These are phyloP conservation scores for Asterochloris sp. DNA, from an alignment of 139 green algal species.

Conservation along the genomic window DNA sequence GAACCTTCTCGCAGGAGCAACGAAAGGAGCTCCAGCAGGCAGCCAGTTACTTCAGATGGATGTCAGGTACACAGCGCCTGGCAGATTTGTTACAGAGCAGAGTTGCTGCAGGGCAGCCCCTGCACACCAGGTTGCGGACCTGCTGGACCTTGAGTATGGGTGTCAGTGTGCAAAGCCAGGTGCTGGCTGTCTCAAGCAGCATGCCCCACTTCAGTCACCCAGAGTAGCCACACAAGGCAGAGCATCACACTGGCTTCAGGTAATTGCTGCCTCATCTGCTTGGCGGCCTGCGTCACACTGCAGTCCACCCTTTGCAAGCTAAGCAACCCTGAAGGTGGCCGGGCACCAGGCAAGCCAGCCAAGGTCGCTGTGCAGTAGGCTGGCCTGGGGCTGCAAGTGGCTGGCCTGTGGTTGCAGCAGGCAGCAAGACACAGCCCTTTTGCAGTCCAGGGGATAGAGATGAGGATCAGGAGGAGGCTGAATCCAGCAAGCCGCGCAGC, in stretches of 20 bases:
- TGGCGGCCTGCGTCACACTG: too few species aligned
- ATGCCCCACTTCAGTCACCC: neutral
- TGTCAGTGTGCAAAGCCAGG: neutral
- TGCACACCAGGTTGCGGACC: neutral
- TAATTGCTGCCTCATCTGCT: too few species aligned
- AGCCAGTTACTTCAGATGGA: neutral
- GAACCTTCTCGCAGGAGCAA: conserved; percentile 3
- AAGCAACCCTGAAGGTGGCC: too few species aligned
- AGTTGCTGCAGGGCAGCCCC: neutral
- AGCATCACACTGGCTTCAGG: too few species aligned
- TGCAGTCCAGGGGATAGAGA: neutral
- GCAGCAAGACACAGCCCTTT: neutral
- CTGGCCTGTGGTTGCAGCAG: neutral
- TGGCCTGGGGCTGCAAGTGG: neutral
- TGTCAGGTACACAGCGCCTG: neutral
- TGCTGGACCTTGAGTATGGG: neutral
- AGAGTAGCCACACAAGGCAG: neutral
- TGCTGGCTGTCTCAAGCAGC: neutral
- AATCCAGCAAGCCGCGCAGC: neutral
- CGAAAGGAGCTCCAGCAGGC: conserved; percentile 14
- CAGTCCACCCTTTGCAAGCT: too few species aligned
- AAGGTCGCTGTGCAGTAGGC: neutral
- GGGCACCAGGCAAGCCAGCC: too few species aligned
- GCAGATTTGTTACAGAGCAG: neutral
- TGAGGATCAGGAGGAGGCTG: too few species aligned